These are phyloP conservation scores for Pythium utonaiense DNA, from an alignment of 352 stramenopile species.

Conservation along the genomic window DNA sequence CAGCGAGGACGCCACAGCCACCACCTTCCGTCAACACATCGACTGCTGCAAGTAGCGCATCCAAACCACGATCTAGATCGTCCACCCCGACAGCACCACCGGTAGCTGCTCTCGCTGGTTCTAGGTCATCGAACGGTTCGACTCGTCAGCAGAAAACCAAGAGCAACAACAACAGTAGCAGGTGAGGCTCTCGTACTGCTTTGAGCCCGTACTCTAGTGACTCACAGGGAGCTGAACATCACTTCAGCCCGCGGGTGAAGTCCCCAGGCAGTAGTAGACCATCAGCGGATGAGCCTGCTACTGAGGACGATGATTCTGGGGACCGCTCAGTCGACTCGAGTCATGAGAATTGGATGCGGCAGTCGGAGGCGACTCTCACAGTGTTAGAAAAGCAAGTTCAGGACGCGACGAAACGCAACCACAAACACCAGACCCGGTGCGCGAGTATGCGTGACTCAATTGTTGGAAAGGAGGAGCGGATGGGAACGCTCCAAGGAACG, in stretches of 20 bases:
- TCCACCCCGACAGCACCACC: constrained; percentile 2
- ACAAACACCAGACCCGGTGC: constrained; percentile 45
- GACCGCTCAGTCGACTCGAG: neutral
- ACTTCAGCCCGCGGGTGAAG: neutral
- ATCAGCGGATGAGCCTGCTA: constrained; percentile 2
- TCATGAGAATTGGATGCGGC: constrained; percentile 14
- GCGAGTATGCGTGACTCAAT: constrained; percentile 17
- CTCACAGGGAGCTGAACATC: too few species aligned
- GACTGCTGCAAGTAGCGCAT: neutral
- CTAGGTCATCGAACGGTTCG: neutral
- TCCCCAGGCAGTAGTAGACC: neutral
- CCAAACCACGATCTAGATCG: constrained; percentile 4
- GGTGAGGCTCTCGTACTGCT: too few species aligned
- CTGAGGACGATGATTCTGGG: constrained; percentile 9
- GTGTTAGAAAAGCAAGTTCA: constrained; percentile 25
- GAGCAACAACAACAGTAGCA: constrained; percentile 8
- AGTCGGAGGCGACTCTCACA: constrained; percentile 16
- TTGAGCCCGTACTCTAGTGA: too few species aligned
- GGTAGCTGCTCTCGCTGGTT: neutral
- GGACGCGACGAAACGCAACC: constrained; percentile 19
- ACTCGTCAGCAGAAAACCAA: neutral
- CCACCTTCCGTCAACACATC: constrained; percentile 1
- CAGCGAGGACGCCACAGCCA: constrained; percentile 13
- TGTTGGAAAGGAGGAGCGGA: constrained; percentile 23
- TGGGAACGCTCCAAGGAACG: constrained; percentile 15